Evolutionary conservation across 345 rosid genomes (phyloP).

Genomic region (Isatis tinctoria): DNA sequence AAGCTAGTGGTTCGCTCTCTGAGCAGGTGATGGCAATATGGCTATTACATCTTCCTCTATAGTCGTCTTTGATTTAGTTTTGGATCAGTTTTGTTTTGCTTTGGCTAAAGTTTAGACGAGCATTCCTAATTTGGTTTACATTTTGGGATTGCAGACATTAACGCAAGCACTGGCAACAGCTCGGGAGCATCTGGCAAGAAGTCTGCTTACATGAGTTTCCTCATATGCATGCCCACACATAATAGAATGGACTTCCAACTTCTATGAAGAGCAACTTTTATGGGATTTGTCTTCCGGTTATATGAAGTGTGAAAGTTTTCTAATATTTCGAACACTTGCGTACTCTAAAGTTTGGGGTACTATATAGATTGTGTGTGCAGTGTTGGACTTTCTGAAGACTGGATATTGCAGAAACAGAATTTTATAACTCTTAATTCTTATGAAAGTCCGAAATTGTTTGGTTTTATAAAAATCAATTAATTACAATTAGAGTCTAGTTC

Average conservation of each 20-base stretch:
- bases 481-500: too few species aligned
- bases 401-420: background rate
- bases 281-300: constrained; percentile 6
- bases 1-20: constrained; percentile 68
- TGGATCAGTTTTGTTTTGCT: background rate
- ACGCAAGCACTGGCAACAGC: constrained; percentile 35
- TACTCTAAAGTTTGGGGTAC: background rate
- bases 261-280: background rate
- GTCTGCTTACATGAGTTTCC: constrained; percentile 31
- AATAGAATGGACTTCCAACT: constrained; percentile 1
- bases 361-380: background rate
- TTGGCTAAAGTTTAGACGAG: background rate
- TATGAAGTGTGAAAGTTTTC: background rate
- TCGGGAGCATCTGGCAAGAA: constrained; percentile 32
- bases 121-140: background rate
- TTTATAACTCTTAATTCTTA: too few species aligned
- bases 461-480: background rate
- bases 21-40: constrained; percentile 60
- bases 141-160: constrained; percentile 28
- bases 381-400: background rate
- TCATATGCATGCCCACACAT: background rate
- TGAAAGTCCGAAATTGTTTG: background rate
- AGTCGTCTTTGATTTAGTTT: background rate
- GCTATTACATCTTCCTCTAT: background rate
- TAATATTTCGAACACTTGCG: constrained; percentile 9